Conservation (phyloP, 345 rosid species). For the Populus deltoides region DNA sequence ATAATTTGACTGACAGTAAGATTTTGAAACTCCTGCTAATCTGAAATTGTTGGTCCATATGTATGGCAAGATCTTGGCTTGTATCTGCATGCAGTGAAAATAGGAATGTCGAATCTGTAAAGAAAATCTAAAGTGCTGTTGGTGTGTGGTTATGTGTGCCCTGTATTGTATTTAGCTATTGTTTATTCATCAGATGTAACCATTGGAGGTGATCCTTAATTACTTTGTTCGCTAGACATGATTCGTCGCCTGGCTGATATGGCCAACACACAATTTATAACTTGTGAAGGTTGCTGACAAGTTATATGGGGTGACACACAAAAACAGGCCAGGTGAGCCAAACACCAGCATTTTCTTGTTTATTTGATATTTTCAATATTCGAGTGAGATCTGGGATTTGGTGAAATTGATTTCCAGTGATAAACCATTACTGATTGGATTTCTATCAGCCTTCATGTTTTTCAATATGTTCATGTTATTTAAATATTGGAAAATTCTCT, state of each 20-base stretch:
- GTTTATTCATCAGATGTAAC: not conserved
- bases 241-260: conserved; percentile 84
- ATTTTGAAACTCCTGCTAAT: not conserved
- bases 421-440: not conserved
- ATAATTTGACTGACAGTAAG: not conserved
- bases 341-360: not conserved
- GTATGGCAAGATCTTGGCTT: not conserved
- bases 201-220: conserved; percentile 37
- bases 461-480: too few species aligned
- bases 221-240: conserved; percentile 50
- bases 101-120: not conserved
- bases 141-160: not conserved
- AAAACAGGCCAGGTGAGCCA: conserved; percentile 90
- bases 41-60: not conserved
- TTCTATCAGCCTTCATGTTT: too few species aligned
- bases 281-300: conserved; percentile 95
- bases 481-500: too few species aligned
- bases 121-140: too few species aligned
- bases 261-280: conserved; percentile 86
- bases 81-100: not conserved
- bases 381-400: too few species aligned
- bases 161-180: not conserved
- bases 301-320: conserved; percentile 84
- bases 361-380: too few species aligned
- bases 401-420: too few species aligned